These are phyloP conservation scores for Asterochloris erici DNA, from an alignment of 139 green algal genomes.

Conservation along the genomic window DNA sequence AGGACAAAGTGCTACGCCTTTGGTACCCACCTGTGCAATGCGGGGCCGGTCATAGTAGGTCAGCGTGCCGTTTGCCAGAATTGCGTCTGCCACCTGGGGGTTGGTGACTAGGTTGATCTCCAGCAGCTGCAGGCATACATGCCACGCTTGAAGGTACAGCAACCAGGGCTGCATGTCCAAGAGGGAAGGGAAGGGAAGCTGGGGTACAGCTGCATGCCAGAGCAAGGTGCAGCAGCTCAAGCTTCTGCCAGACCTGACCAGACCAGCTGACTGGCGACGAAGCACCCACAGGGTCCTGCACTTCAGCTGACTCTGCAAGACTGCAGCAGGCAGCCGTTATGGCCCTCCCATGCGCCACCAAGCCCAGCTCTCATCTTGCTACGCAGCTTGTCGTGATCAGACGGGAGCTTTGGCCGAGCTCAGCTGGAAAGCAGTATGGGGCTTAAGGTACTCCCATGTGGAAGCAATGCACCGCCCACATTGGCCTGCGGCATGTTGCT, in stretches of 20 bases:
- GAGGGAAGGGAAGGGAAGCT: no score
- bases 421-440: no score
- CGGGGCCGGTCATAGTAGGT: conserved; percentile 95
- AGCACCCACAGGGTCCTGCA: no score
- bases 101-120: conserved; percentile 99
- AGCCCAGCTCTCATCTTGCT: no score
- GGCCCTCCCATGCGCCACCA: no score
- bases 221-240: neutral
- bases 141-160: no score
- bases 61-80: conserved; percentile 90
- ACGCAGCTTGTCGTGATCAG: no score
- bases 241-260: neutral
- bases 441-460: neutral
- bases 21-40: conserved; percentile 9
- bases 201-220: neutral
- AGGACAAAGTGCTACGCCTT: no score
- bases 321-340: no score
- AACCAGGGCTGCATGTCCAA: no score
- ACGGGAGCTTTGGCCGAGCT: no score
- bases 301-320: no score
- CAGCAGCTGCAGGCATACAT: conserved; percentile 69
- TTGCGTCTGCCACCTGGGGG: conserved; percentile 95
- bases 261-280: neutral
- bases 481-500: neutral
- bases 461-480: neutral